Conservation (phyloP, 208 protist species). For the Acanthamoeba culbertsoni region DNA sequence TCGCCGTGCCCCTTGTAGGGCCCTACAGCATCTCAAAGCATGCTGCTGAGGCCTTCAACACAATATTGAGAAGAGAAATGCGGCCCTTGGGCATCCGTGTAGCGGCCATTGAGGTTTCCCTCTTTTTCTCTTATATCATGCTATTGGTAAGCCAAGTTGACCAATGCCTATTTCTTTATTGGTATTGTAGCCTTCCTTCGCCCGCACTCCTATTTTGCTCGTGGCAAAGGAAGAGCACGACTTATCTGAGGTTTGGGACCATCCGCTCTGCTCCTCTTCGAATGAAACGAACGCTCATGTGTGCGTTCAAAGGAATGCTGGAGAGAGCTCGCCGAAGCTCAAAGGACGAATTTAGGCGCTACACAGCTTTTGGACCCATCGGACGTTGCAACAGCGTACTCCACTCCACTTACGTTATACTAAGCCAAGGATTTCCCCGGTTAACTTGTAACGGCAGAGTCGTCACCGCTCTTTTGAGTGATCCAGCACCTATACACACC, state of each 20-base stretch:
- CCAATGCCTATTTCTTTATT: background rate
- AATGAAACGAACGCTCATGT: background rate
- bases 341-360: background rate
- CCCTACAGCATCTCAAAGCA: background rate
- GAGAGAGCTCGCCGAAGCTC: background rate
- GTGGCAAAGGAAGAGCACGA: background rate
- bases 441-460: background rate
- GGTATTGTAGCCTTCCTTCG: background rate
- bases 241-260: background rate
- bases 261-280: background rate
- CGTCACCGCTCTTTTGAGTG: background rate
- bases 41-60: background rate
- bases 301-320: background rate
- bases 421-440: too few species aligned
- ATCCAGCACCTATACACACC: background rate
- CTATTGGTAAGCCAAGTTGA: too few species aligned
- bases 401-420: too few species aligned
- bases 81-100: background rate
- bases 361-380: background rate
- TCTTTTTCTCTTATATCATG: too few species aligned
- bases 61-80: background rate
- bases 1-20: background rate
- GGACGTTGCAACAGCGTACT: background rate
- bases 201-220: background rate
- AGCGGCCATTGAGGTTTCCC: background rate